Evolutionary conservation across 306 rosid species (phyloP).

Genomic region (Quercus variabilis): DNA sequence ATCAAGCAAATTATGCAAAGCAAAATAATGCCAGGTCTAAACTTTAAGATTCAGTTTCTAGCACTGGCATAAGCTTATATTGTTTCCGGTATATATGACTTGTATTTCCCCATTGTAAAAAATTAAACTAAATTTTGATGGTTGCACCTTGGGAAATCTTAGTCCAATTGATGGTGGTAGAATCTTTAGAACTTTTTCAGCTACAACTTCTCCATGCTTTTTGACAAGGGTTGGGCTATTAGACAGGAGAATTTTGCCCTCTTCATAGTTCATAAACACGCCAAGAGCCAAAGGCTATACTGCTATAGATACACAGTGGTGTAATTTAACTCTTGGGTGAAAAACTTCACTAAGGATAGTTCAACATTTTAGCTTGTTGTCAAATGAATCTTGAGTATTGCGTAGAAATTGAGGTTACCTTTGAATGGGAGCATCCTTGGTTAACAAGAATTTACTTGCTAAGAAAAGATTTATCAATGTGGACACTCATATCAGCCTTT

Average conservation of each 20-base stretch:
- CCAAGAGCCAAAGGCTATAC: background rate
- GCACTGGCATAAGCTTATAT: background rate
- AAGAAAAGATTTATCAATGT: conserved; percentile 5
- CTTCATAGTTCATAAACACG: background rate
- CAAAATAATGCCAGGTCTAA: background rate
- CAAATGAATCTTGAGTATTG: background rate
- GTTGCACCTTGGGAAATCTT: background rate
- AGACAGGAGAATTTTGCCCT: background rate
- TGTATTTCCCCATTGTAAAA: background rate
- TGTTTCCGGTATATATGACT: background rate
- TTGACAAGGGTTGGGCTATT: background rate
- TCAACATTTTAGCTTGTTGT: background rate
- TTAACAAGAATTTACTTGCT: background rate
- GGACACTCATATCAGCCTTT: conserved; percentile 10
- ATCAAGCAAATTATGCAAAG: background rate
- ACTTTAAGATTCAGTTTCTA: background rate
- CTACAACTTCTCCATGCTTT: background rate
- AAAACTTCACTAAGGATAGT: background rate
- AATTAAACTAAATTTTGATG: background rate
- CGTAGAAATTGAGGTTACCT: background rate
- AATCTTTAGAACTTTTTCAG: background rate
- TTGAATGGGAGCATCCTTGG: background rate
- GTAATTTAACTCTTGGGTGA: background rate
- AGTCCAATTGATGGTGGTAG: background rate
- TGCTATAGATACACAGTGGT: background rate